These are phyloP conservation scores for Blumeria hordei DNA, from an alignment of 2,329 filamentous ascomycete species.

Conservation along the genomic window DNA sequence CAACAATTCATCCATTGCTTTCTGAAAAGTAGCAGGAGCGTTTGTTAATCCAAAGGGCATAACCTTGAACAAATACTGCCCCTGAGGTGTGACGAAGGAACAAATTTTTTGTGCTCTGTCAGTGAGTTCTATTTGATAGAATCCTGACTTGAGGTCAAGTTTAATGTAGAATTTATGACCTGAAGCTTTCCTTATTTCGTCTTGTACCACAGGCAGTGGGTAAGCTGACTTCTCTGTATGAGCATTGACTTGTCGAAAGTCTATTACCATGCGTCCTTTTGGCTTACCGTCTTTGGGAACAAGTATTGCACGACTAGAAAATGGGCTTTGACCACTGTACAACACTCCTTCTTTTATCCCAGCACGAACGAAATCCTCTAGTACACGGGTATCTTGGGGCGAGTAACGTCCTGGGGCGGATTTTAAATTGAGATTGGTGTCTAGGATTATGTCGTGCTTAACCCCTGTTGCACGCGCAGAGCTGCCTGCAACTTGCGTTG, in stretches of 20 bases:
- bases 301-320: neutral
- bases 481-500: neutral
- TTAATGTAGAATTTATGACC: neutral
- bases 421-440: neutral
- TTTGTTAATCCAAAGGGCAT: neutral
- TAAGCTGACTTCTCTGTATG: neutral
- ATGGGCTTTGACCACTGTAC: neutral
- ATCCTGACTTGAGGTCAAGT: neutral
- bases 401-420: neutral
- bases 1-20: neutral
- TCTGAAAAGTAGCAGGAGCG: neutral
- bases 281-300: neutral
- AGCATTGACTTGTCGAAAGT: neutral
- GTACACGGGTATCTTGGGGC: neutral
- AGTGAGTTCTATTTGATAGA: slow-evolving; percentile 1
- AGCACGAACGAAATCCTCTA: neutral
- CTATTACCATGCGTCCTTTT: neutral
- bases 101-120: neutral
- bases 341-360: neutral
- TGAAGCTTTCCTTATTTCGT: neutral
- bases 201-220: neutral
- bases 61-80: neutral
- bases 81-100: neutral
- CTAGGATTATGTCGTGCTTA: neutral
- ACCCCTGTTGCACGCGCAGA: neutral